Evolutionary conservation across 331 rosid genomes (phyloP), one percentile per base, ranked within the genome.

Genomic region (Quercus phellos): DNA sequence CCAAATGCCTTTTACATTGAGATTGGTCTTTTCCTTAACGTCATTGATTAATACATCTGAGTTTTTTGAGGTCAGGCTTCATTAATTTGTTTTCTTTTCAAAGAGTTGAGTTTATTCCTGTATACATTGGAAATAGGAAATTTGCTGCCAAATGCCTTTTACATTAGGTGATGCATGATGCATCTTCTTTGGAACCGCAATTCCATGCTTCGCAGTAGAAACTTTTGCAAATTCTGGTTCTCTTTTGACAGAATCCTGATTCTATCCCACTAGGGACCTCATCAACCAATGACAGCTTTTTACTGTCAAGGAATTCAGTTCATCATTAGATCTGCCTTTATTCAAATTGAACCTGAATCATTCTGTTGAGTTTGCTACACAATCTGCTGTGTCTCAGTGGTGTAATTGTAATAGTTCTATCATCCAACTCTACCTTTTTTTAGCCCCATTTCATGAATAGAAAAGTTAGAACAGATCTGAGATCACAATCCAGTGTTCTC

Each of bases 31-130:
- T 83, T 89, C 99, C 51, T 79, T 92, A 68, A 89, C 97, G 18
- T 94, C 96, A 56, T 86, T 90, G 87, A 89, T 94, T 66, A 95
- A 94, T 75, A 80, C 93, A 61, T 89, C 98, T 26, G 96, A 90
- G 26, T 90, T 85, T 89, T 81, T 90, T 64, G 99, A 94, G 99
- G 99, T 94, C 73, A 85, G 93, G 55, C 69, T 64, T 80, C 64
- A 51, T 55, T 58, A 22, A 68, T 35, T 18, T 51, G 6, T 14
- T 43, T 74, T 38, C 46, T 38, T 76, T 72, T n/a, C 53, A 61
- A 68, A 12, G 42, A 74, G 42, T 61, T 16, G 34, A 66, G 27
- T 74, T 32, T 3, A 66, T 17, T 66, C 26, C 70, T 32, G 4
- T 4, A 66, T 34, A 32, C 12, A 18, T 64, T 66, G 50, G 16